Conservation (phyloP, 495 filamentous ascomycete genomes). For the Xylaria bambusicola region DNA sequence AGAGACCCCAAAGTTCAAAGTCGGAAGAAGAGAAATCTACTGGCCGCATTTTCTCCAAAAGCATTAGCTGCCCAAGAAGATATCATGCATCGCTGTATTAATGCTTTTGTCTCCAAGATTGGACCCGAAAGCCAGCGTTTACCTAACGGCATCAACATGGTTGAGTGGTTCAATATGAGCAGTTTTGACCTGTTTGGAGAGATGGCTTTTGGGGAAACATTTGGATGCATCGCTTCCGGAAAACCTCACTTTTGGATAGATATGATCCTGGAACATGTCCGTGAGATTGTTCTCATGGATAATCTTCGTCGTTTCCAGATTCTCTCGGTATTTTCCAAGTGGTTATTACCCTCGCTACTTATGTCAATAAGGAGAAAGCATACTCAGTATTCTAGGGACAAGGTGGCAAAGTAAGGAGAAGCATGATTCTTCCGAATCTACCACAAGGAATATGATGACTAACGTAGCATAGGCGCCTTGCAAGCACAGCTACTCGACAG, state of each 20-base stretch:
- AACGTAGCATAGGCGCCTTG: no score
- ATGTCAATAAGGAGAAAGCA: no score
- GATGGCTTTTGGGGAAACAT: slow-evolving; percentile 35
- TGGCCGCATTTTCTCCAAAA: not conserved
- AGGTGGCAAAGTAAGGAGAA: no score
- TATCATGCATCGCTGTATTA: not conserved
- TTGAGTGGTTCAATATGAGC: slow-evolving; percentile 24
- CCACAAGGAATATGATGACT: no score
- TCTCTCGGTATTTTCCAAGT: not conserved
- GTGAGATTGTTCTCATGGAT: not conserved
- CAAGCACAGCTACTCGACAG: not conserved
- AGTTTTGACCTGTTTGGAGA: slow-evolving; percentile 35
- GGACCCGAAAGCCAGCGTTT: no score
- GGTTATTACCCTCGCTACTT: not conserved
- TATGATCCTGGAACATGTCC: not conserved
- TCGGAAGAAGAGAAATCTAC: not conserved
- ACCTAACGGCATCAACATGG: slow-evolving; percentile 14
- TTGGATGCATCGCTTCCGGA: not conserved
- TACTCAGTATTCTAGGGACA: no score
- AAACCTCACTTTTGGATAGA: not conserved
- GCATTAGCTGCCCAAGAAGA: not conserved
- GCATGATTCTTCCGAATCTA: no score
- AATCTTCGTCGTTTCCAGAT: slow-evolving; percentile 16
- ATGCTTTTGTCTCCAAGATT: not conserved
- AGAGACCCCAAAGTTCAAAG: slow-evolving; percentile 20